Base-by-base conservation (phyloP, 148 eudicot genomes). In the Drosera capensis region DNA sequence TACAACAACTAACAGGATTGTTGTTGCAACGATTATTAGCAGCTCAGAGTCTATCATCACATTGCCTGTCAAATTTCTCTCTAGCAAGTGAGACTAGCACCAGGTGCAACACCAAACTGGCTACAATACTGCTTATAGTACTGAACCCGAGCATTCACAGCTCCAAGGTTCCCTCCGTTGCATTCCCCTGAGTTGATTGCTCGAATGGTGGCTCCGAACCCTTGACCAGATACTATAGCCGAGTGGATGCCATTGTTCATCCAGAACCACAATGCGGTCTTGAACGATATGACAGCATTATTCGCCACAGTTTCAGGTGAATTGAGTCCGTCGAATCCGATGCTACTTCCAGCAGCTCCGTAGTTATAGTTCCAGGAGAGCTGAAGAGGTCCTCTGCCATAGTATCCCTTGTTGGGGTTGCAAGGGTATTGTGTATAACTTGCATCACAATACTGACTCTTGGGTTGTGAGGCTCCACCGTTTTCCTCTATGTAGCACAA, bases 131-230 rank as follows among this genome's bases (percentile, higher is more conserved):
- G n/a, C n/a, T n/a, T n/a, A n/a, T n/a, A n/a, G n/a, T n/a, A n/a
- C n/a, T n/a, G n/a, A 22, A 76, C 68, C 12, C 87, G 67, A 9
- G 46, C 48, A 9, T 48, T 53, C 2, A 59, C 75, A 0, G 50
- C 25, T 29, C 5, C 51, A 0, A 53, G 24, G 19, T 63, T 60
- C 0, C 14, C 46, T 2, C 82, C n/a, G n/a, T n/a, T n/a, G n/a
- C n/a, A n/a, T n/a, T n/a, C n/a, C n/a, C n/a, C n/a, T n/a, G n/a
- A n/a, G n/a, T n/a, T n/a, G n/a, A n/a, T n/a, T n/a, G n/a, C n/a
- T n/a, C n/a, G n/a, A n/a, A n/a, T n/a, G n/a, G 85, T 74, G 2
- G 72, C 74, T 2, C 93, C 82, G 8, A 82, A 78, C 0, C 94
- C 86, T 51, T 70, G 72, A 0, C 68, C 71, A 0, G 67, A 44